Percentiles rank a stretch among this genome's conserved stretches.
Conservation (phyloP, 148 eudicot genomes). For the Selenicereus undatus region DNA sequence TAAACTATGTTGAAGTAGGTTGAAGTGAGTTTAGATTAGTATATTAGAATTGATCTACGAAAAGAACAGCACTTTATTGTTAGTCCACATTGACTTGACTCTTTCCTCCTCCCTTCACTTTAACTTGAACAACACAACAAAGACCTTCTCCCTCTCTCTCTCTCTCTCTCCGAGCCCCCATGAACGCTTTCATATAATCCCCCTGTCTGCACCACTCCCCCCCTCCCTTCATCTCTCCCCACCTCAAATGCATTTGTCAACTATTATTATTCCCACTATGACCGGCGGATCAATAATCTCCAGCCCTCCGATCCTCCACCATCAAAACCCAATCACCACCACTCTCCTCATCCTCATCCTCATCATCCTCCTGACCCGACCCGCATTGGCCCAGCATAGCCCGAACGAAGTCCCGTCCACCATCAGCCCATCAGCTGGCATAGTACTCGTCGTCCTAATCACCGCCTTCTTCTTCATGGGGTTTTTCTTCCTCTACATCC, state of each 20-base stretch:
- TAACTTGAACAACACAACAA: too few relatives aligned
- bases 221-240: neutral
- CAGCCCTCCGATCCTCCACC: neutral
- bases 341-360: neutral
- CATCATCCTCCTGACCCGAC: neutral
- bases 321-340: neutral
- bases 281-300: neutral
- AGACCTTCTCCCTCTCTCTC: too few relatives aligned
- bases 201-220: too few relatives aligned
- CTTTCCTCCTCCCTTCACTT: too few relatives aligned
- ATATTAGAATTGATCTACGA: too few relatives aligned
- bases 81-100: too few relatives aligned
- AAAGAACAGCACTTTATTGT: too few relatives aligned
- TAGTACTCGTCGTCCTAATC: neutral
- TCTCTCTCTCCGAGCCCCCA: too few relatives aligned
- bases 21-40: too few relatives aligned
- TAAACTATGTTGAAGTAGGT: too few relatives aligned
- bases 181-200: too few relatives aligned
- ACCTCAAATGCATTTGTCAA: neutral
- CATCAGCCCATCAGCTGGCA: neutral
- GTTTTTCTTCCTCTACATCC: neutral
- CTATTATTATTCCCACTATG: too few relatives aligned
- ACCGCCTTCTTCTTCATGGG: neutral
- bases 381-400: conserved; percentile 11
- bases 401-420: neutral